Evolutionary conservation across 805 yeast genomes (phyloP), one percentile per base, ranked within the genome.

Genomic region (Saturnispora sekii): DNA sequence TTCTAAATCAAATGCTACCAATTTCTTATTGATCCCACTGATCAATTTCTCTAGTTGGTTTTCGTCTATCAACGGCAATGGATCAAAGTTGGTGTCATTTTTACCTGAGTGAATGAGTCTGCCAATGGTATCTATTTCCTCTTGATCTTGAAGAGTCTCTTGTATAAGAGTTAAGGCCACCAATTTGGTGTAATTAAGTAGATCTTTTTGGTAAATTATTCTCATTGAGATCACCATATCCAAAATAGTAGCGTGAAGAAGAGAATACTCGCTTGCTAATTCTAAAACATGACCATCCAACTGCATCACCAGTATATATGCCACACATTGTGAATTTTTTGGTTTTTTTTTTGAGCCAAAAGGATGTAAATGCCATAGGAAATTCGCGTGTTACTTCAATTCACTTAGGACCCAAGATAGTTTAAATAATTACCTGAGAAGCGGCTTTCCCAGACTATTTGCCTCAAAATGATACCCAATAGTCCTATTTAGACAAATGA

Each of bases 1-100:
- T 44, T 67, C 70, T 50, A 73, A 64, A 18, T 71, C 74, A 29
- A 69, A 58, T 3, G 55, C 55, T 1, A 59, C 60, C 16, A 74
- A 39, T 30, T 54, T 45, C 26, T 43, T 40, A 43, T 65, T 66
- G 36, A 66, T 54, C 34, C 15, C 28, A 2, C 52, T 47, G 5
- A 61, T 41, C 6, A 52, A 29, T 9, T 42, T 35, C 7, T 48
- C 47, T 12, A 58, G 38, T 2, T 26, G 37, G 4, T 35, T 43
- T 9, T 17, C 3, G 16, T 16, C 38, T 9, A 41, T 36, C 3
- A 9, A 11, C 3, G 47, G 48, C 3, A 42, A 16, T 6, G 48
- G 46, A 38, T 49, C 50, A n/a, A 34, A 41, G 16, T 15, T 10
- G 9, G 10, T 9, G 16, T 41, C 38, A 16, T 28, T 14, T n/a